A percentile compares a stretch with the other conserved stretches of the same genome.
Evolutionary conservation across 2,329 filamentous ascomycete species (phyloP).

Genomic region (Botrytis galanthina): DNA sequence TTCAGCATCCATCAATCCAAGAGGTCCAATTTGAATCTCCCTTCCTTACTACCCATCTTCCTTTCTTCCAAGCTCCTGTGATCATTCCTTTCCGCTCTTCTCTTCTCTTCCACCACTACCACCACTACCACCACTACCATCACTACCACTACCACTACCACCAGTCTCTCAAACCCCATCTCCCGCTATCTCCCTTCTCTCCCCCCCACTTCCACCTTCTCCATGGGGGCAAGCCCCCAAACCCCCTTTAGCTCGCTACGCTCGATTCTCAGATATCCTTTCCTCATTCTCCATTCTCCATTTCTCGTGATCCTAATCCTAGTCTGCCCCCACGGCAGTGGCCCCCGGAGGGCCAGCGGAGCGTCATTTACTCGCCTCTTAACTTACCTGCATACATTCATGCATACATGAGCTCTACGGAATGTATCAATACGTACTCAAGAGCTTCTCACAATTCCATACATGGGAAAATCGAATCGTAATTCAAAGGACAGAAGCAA

Average conservation of each 20-base stretch:
- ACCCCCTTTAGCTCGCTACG: not conserved
- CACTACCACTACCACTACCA: too few relatives aligned
- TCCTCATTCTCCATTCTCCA: not conserved
- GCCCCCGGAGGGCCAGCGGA: slow-evolving; percentile 1
- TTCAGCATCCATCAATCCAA: too few relatives aligned
- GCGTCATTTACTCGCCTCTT: not conserved
- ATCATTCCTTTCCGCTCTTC: not conserved
- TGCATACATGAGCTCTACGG: not conserved
- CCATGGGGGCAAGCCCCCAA: not conserved
- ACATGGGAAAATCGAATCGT: too few relatives aligned
- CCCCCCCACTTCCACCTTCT: not conserved
- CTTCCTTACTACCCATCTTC: not conserved
- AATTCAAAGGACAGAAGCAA: not conserved
- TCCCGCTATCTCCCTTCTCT: not conserved
- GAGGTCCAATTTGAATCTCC: too few relatives aligned
- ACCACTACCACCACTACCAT: too few relatives aligned
- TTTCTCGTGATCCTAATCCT: not conserved
- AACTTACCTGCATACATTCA: not conserved
- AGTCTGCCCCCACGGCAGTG: not conserved
- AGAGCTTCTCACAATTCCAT: not conserved
- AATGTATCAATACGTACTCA: not conserved
- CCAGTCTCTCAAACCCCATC: not conserved
- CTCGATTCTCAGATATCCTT: not conserved
- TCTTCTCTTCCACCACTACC: too few relatives aligned
- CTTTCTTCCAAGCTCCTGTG: too few relatives aligned